These are phyloP conservation scores for Copromyces sp. DNA, from an alignment of 495 filamentous ascomycete species.

Conservation along the genomic window DNA sequence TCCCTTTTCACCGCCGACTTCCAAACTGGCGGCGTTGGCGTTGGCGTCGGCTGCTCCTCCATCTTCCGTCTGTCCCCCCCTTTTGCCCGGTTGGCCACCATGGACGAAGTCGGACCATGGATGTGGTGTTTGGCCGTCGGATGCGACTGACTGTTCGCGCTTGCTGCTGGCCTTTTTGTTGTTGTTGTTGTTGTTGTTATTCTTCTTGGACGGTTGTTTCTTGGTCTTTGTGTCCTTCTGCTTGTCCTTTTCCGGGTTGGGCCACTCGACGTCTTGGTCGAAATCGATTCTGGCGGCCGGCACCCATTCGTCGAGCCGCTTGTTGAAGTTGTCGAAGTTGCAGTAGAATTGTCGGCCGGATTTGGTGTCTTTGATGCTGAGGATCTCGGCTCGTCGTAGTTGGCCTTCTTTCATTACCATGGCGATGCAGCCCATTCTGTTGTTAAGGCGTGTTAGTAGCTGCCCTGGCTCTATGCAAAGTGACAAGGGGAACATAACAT, in stretches of 20 bases:
- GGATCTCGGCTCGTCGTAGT: conserved; percentile 81
- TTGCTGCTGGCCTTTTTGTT: conserved; percentile 45
- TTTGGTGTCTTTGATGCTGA: conserved; percentile 77
- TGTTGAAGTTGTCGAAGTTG: conserved; percentile 99
- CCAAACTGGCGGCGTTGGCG: conserved; percentile 19
- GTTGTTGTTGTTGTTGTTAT: conserved; percentile 42
- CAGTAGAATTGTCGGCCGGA: conserved; percentile 83
- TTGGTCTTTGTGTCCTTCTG: conserved; percentile 42
- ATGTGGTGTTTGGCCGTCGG: conserved; percentile 36
- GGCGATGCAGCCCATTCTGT: conserved; percentile 40
- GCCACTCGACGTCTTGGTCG: conserved; percentile 46
- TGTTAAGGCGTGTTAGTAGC: conserved; percentile 6
- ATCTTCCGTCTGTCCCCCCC: conserved; percentile 14
- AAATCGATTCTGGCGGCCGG: conserved; percentile 72
- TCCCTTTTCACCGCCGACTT: conserved; percentile 26
- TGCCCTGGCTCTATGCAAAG: too few species aligned
- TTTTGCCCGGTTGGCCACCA: conserved; percentile 23
- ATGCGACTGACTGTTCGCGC: conserved; percentile 37
- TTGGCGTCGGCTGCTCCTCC: conserved; percentile 17
- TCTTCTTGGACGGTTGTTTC: conserved; percentile 40
- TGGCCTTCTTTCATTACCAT: conserved; percentile 59
- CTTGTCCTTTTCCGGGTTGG: conserved; percentile 46
- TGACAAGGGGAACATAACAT: conserved; percentile 19
- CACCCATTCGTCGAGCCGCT: conserved; percentile 97
- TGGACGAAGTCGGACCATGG: conserved; percentile 31